phyloP scores from a whole-genome alignment of 2,329 filamentous ascomycete genomes.

The Aspergillus tamarii region DNA sequence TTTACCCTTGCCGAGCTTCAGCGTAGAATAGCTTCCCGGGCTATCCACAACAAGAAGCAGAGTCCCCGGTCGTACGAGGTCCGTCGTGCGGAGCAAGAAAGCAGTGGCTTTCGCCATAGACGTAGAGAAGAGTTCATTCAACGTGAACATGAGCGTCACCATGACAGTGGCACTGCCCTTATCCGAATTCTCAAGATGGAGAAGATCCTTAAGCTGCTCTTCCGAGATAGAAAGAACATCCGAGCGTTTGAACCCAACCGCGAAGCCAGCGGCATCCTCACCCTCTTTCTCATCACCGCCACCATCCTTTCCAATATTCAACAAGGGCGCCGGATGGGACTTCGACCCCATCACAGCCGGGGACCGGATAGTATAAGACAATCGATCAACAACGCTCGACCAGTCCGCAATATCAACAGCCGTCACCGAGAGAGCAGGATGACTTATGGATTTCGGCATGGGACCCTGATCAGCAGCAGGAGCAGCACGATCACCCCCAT shows the following conservation, averaged over 20 bases:
- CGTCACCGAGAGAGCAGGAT: slow-evolving; percentile 50
- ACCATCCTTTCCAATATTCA: background rate
- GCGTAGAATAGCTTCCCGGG: slow-evolving; percentile 87
- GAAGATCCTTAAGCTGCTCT: slow-evolving; percentile 41
- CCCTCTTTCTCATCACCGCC: slow-evolving; percentile 6
- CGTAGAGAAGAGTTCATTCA: slow-evolving; percentile 89
- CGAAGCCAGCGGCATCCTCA: slow-evolving; percentile 19
- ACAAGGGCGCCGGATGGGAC: slow-evolving; percentile 34
- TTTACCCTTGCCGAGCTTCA: slow-evolving; percentile 64
- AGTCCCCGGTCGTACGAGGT: slow-evolving; percentile 59
- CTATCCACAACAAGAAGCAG: slow-evolving; percentile 87
- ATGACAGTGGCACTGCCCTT: slow-evolving; percentile 49
- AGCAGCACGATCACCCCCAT: background rate
- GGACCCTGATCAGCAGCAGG: background rate
- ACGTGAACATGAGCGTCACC: slow-evolving; percentile 86
- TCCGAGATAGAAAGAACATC: slow-evolving; percentile 54
- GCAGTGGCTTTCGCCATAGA: slow-evolving; percentile 75
- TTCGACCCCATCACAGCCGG: slow-evolving; percentile 32
- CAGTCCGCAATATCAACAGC: slow-evolving; percentile 86
- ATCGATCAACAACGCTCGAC: slow-evolving; percentile 62
- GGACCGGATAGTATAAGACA: slow-evolving; percentile 60
- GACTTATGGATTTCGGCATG: background rate
- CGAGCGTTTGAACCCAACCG: slow-evolving; percentile 50
- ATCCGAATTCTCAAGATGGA: slow-evolving; percentile 19
- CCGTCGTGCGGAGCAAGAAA: slow-evolving; percentile 72